These are phyloP conservation scores for Solanum hybrid DNA, from an alignment of 305 asterid species.

Conservation along the genomic window DNA sequence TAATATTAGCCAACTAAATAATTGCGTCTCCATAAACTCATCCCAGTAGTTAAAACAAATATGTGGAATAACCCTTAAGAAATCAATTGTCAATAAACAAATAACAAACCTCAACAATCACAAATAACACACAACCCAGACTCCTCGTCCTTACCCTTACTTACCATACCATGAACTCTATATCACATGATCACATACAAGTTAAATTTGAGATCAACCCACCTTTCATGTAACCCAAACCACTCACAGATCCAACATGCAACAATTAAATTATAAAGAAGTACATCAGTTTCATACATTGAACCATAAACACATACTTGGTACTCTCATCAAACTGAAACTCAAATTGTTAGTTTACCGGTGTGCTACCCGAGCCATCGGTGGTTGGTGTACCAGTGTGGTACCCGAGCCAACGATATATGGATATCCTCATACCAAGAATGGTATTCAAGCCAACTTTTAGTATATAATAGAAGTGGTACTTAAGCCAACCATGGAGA, in stretches of 20 bases:
- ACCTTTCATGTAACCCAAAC: neutral
- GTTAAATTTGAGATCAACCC: neutral
- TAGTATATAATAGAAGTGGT: too few relatives aligned
- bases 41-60: neutral
- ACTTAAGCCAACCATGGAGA: neutral
- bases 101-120: neutral
- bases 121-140: neutral
- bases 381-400: neutral
- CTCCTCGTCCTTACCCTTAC: neutral
- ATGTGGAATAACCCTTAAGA: neutral
- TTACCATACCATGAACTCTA: too few relatives aligned
- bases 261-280: too few relatives aligned
- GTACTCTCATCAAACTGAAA: neutral
- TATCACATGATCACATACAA: neutral
- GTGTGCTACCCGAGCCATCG: neutral
- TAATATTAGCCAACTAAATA: neutral
- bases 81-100: neutral
- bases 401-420: neutral
- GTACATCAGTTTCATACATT: neutral
- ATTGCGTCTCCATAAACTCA: neutral
- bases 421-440: too few relatives aligned
- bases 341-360: neutral
- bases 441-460: neutral
- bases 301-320: neutral
- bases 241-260: neutral